Base-by-base conservation (phyloP, 177 flowering plant species). In the Vitis hybrid region DNA sequence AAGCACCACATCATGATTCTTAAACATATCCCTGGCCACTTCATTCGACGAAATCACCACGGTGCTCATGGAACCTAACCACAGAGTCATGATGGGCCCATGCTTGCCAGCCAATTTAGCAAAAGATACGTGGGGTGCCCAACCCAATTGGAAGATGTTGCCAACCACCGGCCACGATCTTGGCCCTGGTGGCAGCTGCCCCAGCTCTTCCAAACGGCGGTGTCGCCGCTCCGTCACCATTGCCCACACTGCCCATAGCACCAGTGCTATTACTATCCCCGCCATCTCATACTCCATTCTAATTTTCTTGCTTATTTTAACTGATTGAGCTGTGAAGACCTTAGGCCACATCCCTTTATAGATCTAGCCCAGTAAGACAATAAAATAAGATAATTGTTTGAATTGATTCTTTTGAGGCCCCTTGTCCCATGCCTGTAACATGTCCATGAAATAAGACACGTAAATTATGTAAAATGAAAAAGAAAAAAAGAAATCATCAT, bases 171-270 rank as follows among this genome's bases (percentile, higher is more conserved):
- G 93, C 86, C 79, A 84, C 39, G 73, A 58, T 19, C 58, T 71
- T 1, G 90, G 90, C 26, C 93, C 90, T 3, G 89, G 93, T 10
- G 93, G 92, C 1, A 80, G 82, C 50, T 18, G 65, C 5, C 72
- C 66, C 5, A 18, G 39, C 71, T 77, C 66, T 48, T 80, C 75
- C 21, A 65, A 0, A 1, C 66, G 77, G 5, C 78, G 73, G 65
- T 67, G 72, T 3, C 70, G 66, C 2, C 77, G 74, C 48, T 74
- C 67, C 15, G 68, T 66, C 62, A 39, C 60, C 69, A 71, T 69
- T 0, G 60, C 70, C 73, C 84, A 79, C 60, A 57, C 66, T 18
- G 70, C 56, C 69, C 76, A 80, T 51, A 71, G 10, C 58, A 75
- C 16, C 26, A 72, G 6, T 31, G 70, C 66, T 19, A 64, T 33